Evolutionary conservation across 345 rosid species (phyloP).

Genomic region (Camelina sativa): DNA sequence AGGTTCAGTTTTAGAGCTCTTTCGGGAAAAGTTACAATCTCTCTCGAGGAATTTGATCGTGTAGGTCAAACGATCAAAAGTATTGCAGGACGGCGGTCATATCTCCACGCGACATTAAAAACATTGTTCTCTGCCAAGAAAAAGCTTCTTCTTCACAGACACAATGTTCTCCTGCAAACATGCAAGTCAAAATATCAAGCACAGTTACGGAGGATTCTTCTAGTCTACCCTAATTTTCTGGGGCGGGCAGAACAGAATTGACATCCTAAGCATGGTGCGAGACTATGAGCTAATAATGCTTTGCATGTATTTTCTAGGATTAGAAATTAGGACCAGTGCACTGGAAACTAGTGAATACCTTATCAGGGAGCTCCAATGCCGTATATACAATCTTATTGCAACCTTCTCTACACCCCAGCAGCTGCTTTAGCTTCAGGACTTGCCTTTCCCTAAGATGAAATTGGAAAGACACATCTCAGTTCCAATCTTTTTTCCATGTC

Average conservation of each 20-base stretch:
- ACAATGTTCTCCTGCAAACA: slow-evolving; percentile 36
- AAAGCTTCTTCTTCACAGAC: slow-evolving; percentile 28
- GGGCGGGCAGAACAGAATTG: slow-evolving; percentile 7
- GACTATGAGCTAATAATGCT: neutral
- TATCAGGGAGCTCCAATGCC: slow-evolving; percentile 32
- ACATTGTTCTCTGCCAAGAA: slow-evolving; percentile 13
- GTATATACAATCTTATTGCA: slow-evolving; percentile 24
- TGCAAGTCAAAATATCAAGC: slow-evolving; percentile 2
- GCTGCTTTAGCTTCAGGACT: slow-evolving; percentile 63
- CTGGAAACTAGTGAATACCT: slow-evolving; percentile 43
- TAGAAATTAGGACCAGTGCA: neutral
- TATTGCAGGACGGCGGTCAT: slow-evolving; percentile 12
- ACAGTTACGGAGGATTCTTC: slow-evolving; percentile 17
- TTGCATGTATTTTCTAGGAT: slow-evolving; percentile 12
- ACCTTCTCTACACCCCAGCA: slow-evolving; percentile 57
- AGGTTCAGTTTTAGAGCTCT: slow-evolving; percentile 12
- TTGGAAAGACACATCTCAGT: slow-evolving; percentile 3
- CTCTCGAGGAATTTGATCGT: slow-evolving; percentile 17
- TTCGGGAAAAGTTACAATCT: slow-evolving; percentile 22
- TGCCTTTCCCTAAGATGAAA: slow-evolving; percentile 55
- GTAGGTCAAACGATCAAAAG: slow-evolving; percentile 26
- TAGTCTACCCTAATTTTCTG: neutral
- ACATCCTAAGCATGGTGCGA: slow-evolving; percentile 21
- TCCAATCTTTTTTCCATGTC: neutral
- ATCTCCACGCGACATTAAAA: slow-evolving; percentile 15